Conservation (phyloP, 139 green algal species). For the Spirogloea muscicola region DNA sequence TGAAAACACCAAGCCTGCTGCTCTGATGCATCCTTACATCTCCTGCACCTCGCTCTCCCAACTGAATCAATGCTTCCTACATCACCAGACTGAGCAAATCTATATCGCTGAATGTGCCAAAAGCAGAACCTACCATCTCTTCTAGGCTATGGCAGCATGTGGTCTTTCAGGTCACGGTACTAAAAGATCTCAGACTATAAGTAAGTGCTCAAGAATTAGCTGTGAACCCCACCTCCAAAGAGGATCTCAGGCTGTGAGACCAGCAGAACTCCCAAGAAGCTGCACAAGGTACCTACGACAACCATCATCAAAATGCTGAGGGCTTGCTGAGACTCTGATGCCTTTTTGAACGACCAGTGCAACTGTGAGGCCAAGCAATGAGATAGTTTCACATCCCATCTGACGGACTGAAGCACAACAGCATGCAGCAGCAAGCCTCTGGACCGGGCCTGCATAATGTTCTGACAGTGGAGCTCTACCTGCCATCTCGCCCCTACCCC, state of each 20-base stretch:
- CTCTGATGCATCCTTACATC: neutral
- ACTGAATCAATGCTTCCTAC: neutral
- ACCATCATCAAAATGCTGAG: no score
- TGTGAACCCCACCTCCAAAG: slow-evolving; percentile 1
- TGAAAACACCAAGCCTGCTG: neutral
- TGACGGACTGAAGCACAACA: no score
- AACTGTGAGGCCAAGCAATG: no score
- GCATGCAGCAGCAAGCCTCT: no score
- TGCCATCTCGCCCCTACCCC: slow-evolving; percentile 27
- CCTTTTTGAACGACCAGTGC: no score
- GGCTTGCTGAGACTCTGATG: no score
- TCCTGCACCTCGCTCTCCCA: neutral
- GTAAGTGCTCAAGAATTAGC: neutral
- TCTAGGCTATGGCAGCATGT: neutral
- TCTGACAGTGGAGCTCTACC: no score
- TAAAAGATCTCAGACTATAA: neutral
- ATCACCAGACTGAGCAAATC: neutral
- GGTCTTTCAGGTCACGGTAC: neutral
- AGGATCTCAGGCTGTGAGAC: slow-evolving; percentile 19
- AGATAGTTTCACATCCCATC: no score
- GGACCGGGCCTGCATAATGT: no score
- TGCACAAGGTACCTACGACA: slow-evolving; percentile 28
- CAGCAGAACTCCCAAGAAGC: slow-evolving; percentile 21
- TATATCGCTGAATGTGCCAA: neutral
- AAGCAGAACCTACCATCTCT: neutral